Percentiles rank a stretch among this genome's conserved stretches.
Evolutionary conservation across 1,139 yeast species (phyloP).

Genomic region (Saccharomyces uvarum): DNA sequence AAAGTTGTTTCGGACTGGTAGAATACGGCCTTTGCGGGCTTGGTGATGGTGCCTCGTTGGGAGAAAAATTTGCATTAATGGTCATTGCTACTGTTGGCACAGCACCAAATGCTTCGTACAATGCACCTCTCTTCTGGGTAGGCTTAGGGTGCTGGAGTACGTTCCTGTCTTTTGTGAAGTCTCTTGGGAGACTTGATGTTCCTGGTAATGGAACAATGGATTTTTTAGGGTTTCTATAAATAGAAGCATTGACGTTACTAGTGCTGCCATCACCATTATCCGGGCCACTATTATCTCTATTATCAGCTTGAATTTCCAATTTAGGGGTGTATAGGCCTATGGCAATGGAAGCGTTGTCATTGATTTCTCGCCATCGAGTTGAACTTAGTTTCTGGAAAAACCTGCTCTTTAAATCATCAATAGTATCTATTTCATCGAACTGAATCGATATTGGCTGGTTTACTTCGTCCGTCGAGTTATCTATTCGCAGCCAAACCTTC

Average conservation of each 20-base stretch:
- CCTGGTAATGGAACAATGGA: neutral
- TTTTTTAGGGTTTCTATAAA: neutral
- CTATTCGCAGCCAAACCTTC: conserved; percentile 23
- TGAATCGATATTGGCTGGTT: conserved; percentile 23
- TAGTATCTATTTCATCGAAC: conserved; percentile 24
- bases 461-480: conserved; percentile 13
- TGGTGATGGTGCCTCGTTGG: conserved; percentile 1
- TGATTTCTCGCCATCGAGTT: conserved; percentile 21
- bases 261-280: neutral
- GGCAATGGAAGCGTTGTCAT: conserved; percentile 26
- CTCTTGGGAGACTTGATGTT: neutral
- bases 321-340: conserved; percentile 19
- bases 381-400: conserved; percentile 18
- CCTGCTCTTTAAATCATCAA: conserved; percentile 28
- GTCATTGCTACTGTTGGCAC: neutral
- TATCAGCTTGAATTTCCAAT: conserved; percentile 1
- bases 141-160: conserved; percentile 1
- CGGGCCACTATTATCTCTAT: neutral
- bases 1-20: conserved; percentile 4
- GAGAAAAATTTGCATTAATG: neutral
- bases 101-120: neutral
- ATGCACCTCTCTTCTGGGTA: neutral
- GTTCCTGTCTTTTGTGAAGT: neutral
- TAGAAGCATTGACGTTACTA: neutral
- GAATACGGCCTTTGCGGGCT: conserved; percentile 4